Base-by-base conservation (phyloP, 371 early-diverging fungal species). In the Chytridiales sp. region DNA sequence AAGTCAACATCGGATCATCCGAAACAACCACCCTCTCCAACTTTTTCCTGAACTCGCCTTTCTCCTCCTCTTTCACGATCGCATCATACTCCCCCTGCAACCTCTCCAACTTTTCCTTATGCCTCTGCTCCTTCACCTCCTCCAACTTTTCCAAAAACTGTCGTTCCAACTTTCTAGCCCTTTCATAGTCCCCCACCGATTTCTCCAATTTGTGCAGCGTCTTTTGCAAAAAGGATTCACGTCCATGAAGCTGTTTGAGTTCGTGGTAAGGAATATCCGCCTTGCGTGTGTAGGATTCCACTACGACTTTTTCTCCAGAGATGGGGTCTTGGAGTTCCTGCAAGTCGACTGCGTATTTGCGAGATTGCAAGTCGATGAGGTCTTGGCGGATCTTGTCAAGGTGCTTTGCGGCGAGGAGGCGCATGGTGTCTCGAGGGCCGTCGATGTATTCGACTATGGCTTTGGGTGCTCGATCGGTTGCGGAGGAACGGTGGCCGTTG, bases 391-490 rank as follows among this genome's bases (percentile, higher is more conserved):
- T 30, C 35, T 62, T 59, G n/a, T 44, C 55, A n/a, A 61, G 27
- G 31, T 69, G 59, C 43, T 48, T 15, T 30, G 59, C 21, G 8
- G 73, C 75, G 27, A 74, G 56, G 51, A 44, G 61, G 54, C 64
- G 61, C 41, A 72, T 26, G 22, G 72, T 68, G 67, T 81, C 82
- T 15, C 62, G 67, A 11, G 72, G 70, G 62, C 64, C 64, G 57
- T 73, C 72, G 19, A 80, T 67, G 32, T 73, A 87, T 74, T 95
- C 96, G 46, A 97, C 86, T 56, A 95, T 84, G 5, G 95, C 94
- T 79, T 90, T 85, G 3, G 92, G 93, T 3, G 95, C 94, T 56
- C 88, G 82, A 74, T 96, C 97, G 36, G 88, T 86, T 39, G 85
- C 84, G 11, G 43, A 31, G 3, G 59, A 32, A 46, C 91, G 84